Evolutionary conservation across 2,329 filamentous ascomycete species (phyloP), one percentile per base, ranked within the genome.

Genomic region (Leptoxyphium fumago): DNA sequence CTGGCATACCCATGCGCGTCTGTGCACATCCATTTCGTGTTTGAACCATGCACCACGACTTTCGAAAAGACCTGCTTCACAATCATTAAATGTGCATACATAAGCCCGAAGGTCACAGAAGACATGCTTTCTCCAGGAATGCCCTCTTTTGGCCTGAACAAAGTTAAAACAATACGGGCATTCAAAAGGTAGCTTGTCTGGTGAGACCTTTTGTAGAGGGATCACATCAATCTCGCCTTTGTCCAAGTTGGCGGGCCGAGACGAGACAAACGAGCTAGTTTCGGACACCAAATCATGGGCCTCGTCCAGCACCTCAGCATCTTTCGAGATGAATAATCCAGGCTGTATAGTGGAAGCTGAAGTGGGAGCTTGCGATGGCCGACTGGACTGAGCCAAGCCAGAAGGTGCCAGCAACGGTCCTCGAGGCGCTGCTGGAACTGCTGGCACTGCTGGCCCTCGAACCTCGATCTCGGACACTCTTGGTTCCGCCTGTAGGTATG

Each of bases 161-260:
- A 55, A 48, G 3, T 41, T 45, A 14, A 42, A 52, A 42, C 55
- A 57, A 38, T 54, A 50, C 4, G 54, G 52, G 40, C 53, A 57
- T 28, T 52, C 50, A 40, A 57, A 57, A 10, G 47, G 42, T 13
- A 26, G 21, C n/a, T 39, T 39, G 3, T 40, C 36, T 2, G 42
- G 40, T 2, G 39, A 29, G 9, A 45, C 18, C 2, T 36, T 44
- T 5, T 34, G 18, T 4, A 50, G 29, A 9, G 38, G 14, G 11
- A 26, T 39, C 15, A 41, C 39, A 45, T 18, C 42, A 41, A 17
- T 14, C 7, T 11, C 32, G 15, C 29, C 14, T 10, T 3, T 29
- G n/a, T 5, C 2, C n/a, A 21, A 1, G 40, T 13, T 1, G 10
- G 28, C 14, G 14, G 29, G 14, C 15, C 17, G 13, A 6, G 38